Base-by-base conservation (phyloP, 495 filamentous ascomycete species). In the Chaetomium tenue region DNA sequence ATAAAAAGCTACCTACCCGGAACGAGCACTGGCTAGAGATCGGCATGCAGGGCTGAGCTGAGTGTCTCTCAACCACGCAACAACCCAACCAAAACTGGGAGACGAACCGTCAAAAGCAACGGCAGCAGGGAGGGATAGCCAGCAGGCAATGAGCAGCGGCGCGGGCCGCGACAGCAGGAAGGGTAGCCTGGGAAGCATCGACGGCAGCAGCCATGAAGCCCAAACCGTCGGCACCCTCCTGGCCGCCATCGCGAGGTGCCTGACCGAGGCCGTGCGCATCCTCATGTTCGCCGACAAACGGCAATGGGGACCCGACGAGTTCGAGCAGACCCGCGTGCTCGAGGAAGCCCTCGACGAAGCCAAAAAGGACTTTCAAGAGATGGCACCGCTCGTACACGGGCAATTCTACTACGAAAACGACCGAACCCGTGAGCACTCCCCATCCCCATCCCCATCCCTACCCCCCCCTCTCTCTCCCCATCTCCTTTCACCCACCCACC, bases 251-350 rank as follows among this genome's bases (percentile, higher is more conserved):
- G 80, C 79, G 53, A 77, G 71, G 57, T 72, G 71, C 61, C 72
- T 82, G 65, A 73, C 69, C 66, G 75, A 79, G 64, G 75, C 74
- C 52, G 71, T 81, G 63, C 77, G 78, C 64, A 75, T 77, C 60
- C 65, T 82, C 68, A 76, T 76, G 77, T 78, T 78, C 63, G 79
- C 79, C 68, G 80, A 81, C 73, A 81, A 82, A 69, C 76, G 78
- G 18, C 74, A 76, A 25, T 81, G 79, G 80, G 78, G 77, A 0
- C 72, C 77, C 39, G 79, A 81, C 71, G 79, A 81, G 73, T 77
- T 78, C 64, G 78, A 82, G 64, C 80, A 82, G 68, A 68, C 75
- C 20, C 78, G 78, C 28, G 72, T 74, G 48, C 70, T 82, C 0
- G 79, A 82, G 61, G 75, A 76, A 39, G 74, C 75, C 9, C 76